Conservation (phyloP, 1,139 yeast species). For the Scheffersomyces cryptocercus region DNA sequence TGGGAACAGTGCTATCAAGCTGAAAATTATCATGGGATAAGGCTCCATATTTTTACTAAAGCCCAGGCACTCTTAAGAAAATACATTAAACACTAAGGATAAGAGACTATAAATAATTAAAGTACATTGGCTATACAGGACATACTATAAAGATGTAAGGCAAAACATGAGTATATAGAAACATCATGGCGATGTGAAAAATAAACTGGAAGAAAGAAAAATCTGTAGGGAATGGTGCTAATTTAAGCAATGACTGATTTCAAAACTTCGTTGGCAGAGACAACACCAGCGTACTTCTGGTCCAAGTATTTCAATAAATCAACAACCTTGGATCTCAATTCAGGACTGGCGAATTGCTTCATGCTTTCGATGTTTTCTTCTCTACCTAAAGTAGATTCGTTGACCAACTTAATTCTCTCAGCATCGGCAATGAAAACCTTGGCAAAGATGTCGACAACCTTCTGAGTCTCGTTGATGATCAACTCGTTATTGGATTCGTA, state of each 20-base stretch:
- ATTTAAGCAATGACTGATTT: constrained; percentile 51
- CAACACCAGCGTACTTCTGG: constrained; percentile 29
- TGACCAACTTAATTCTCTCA: constrained; percentile 67
- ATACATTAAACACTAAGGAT: too few species aligned
- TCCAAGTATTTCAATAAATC: constrained; percentile 76
- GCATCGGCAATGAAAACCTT: constrained; percentile 72
- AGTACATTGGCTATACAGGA: not conserved
- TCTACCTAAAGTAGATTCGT: constrained; percentile 78
- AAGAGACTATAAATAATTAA: too few species aligned
- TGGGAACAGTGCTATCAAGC: too few species aligned
- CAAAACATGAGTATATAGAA: not conserved
- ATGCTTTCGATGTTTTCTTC: constrained; percentile 76
- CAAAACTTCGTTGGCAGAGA: constrained; percentile 32
- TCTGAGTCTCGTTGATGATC: constrained; percentile 60
- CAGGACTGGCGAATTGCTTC: constrained; percentile 76
- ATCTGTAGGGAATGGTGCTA: too few species aligned
- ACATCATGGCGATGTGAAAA: not conserved
- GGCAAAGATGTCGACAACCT: constrained; percentile 67
- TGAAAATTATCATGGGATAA: too few species aligned
- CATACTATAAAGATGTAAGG: not conserved
- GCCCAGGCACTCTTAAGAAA: too few species aligned
- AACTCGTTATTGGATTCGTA: constrained; percentile 63
- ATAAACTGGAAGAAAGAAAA: not conserved
- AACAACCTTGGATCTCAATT: constrained; percentile 61
- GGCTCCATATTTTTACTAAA: too few species aligned